Evolutionary conservation across 176 grass and related monocot species (phyloP).

Genomic region (Oryza meridionalis): DNA sequence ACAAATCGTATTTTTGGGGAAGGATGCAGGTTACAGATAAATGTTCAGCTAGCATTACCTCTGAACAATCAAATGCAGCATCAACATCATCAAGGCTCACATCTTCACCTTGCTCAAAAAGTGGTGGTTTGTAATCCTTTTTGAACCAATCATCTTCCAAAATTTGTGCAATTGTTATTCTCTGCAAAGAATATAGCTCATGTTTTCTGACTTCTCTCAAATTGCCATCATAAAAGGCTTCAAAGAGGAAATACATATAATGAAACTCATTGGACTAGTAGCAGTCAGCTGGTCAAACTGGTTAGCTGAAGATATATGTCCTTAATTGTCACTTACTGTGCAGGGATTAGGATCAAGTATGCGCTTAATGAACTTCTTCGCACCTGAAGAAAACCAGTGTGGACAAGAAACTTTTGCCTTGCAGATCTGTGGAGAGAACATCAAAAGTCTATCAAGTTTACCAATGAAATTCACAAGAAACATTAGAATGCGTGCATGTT

Average conservation of each 20-base stretch:
- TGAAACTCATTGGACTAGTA: neutral
- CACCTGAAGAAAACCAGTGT: slow-evolving; percentile 72
- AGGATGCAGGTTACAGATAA: neutral
- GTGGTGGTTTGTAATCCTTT: slow-evolving; percentile 81
- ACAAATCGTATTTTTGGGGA: neutral
- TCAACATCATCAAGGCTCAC: slow-evolving; percentile 88
- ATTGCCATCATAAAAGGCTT: neutral
- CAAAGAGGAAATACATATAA: neutral
- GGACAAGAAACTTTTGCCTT: slow-evolving; percentile 70
- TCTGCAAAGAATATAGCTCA: slow-evolving; percentile 41
- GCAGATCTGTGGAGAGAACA: slow-evolving; percentile 57
- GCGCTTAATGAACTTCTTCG: slow-evolving; percentile 77
- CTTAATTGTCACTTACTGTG: slow-evolving; percentile 58
- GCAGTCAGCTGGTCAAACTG: neutral
- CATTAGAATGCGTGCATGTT: neutral
- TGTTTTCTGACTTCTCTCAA: neutral
- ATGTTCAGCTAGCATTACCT: slow-evolving; percentile 52
- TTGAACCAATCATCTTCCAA: slow-evolving; percentile 96
- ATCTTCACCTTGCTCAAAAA: slow-evolving; percentile 76
- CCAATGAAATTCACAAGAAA: slow-evolving; percentile 18
- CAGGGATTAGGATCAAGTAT: slow-evolving; percentile 94
- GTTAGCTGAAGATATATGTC: neutral
- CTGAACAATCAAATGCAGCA: slow-evolving; percentile 83
- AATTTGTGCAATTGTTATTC: slow-evolving; percentile 90
- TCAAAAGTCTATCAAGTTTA: neutral